Base-by-base conservation (phyloP, 305 asterid genomes). In the Solanum aculeatissimum region DNA sequence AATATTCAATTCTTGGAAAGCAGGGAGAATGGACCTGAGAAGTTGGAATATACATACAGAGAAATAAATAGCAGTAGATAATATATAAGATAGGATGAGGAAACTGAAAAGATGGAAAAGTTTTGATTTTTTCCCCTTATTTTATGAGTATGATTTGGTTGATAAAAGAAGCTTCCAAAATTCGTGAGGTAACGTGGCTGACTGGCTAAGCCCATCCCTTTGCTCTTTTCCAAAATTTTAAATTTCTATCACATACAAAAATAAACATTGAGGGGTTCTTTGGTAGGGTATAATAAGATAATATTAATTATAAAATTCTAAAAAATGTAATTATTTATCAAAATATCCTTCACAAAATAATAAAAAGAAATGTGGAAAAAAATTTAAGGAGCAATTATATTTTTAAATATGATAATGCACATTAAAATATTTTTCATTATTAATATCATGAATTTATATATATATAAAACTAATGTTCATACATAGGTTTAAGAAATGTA, bases 151-250 rank as follows among this genome's bases (percentile, higher is more conserved):
- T 43, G 27, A 70, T 60, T 47, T 21, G 27, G 25, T 54, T 82
- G 43, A 85, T 66, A 72, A 51, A 32, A 47, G 85, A 81, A 84
- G 78, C 23, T 81, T 70, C 84, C 81, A 88, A 32, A 32, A 60
- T 71, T 77, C 85, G 71, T 54, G 85, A 82, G 57, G 63, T 81
- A 72, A 88, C 89, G 91, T 87, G 85, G 18, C 29, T 77, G 82
- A 16, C 69, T 12, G 86, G 85, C 83, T 68, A 55, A 23, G 86
- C 87, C 88, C 84, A 87, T 85, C 51, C 62, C 57, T 42, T 4
- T 19, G 65, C 82, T 77, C 47, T 7, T 51, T 53, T 51, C 45
- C 65, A 27, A 19, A 77, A 77, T 51, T 51, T 2, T 5, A 18
- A 19, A 51, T 51, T 77, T 77, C 9, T 8, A 68, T 35, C 45